Evolutionary conservation across 2,329 filamentous ascomycete species (phyloP), one percentile per base, ranked within the genome.

Genomic region (Fusarium tricinctum): DNA sequence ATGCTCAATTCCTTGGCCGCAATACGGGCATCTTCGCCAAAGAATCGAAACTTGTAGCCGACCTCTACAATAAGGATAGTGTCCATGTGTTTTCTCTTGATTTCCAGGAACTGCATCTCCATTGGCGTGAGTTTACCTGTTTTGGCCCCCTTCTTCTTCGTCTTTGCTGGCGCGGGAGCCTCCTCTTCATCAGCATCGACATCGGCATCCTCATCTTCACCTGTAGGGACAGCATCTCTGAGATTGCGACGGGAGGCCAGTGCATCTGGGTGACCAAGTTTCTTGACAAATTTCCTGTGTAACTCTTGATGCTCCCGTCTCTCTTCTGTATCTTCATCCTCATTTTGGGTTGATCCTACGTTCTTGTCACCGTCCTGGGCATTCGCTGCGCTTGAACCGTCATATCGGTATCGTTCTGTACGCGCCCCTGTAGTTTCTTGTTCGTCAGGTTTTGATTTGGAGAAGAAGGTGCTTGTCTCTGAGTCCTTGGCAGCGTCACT

Each of bases 31-130:
- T 99, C 96, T 74, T 98, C 95, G 13, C 96, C 96, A 76, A 97
- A 97, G 82, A 99, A 97, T 33, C 92, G 90, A 80, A 97, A 99
- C 78, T 99, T 99, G 82, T 99, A 99, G 50, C 96, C 96, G 10
- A 98, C 96, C 78, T 99, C 95, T 52, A 98, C 90, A 14, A 98
- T 92, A 54, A 99, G 84, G 20, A 99, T 74, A 0, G 95, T 96
- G 76, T 98, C 96, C 82, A 93, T 86, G 76, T 98, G 90, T 72
- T 95, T 92, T 63, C 89, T 86, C 81, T 99, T 99, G 78, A 99
- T 97, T 19, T 97, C 94, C 8, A 99, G 85, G 59, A 97, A 92
- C 74, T 98, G 96, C 40, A 92, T 87, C 78, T 98, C 94, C 89
- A 99, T 92, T 0, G 96, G 96, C 1, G 96, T 99, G 63, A 99